Conservation (phyloP, 2,329 filamentous ascomycete genomes). For the Ceratocystis variospora region DNA sequence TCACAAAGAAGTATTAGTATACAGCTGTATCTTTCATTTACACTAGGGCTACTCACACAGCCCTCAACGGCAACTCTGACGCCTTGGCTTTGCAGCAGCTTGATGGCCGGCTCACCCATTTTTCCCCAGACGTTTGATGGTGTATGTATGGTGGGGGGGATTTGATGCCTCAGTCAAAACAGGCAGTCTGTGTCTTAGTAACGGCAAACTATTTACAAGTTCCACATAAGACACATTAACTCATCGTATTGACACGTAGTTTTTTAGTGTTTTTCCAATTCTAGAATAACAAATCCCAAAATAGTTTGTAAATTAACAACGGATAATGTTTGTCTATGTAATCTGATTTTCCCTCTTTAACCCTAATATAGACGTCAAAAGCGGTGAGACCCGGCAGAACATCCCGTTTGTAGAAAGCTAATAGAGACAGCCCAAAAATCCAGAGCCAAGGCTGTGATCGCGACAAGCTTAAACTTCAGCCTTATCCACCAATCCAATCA, state of each 20-base stretch:
- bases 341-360: not conserved
- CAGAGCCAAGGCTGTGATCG: conserved; percentile 14
- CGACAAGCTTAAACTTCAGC: conserved; percentile 6
- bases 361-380: conserved; percentile 7
- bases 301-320: not conserved
- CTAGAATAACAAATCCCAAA: not conserved
- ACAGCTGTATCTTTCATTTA: not conserved
- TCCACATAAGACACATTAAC: not conserved
- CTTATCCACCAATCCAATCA: conserved; percentile 11
- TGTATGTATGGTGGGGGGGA: not conserved
- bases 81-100: conserved; percentile 9
- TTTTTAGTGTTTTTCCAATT: not conserved
- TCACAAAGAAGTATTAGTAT: conserved; percentile 19
- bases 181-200: not conserved
- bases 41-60: conserved; percentile 12
- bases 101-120: conserved; percentile 1
- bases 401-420: not conserved
- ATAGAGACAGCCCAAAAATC: conserved; percentile 11
- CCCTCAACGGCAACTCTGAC: conserved; percentile 18
- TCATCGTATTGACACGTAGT: not conserved
- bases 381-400: conserved; percentile 17
- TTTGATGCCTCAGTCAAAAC: not conserved
- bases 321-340: not conserved
- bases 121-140: not conserved
- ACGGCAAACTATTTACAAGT: not conserved